Evolutionary conservation across 1,284 basidiomycete species (phyloP).

Genomic region (Boletus sp.): DNA sequence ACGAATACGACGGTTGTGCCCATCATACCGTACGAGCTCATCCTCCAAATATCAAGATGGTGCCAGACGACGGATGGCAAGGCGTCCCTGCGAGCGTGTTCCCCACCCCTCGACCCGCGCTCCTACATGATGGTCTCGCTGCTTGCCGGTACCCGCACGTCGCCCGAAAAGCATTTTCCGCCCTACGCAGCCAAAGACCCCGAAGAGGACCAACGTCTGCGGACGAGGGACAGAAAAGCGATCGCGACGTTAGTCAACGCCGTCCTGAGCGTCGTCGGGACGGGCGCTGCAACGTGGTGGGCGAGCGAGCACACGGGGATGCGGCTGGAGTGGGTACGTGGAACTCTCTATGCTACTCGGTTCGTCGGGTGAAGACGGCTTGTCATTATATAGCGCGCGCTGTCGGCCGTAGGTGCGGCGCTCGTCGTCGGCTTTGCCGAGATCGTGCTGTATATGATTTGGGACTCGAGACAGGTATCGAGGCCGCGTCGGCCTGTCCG

Average conservation of each 20-base stretch:
- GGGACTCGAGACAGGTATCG: slow-evolving; percentile 48
- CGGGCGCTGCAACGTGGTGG: slow-evolving; percentile 68
- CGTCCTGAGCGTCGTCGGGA: slow-evolving; percentile 61
- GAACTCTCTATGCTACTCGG: not conserved
- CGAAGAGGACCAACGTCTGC: slow-evolving; percentile 37
- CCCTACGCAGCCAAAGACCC: slow-evolving; percentile 41
- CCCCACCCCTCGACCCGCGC: slow-evolving; percentile 45
- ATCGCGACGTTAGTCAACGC: slow-evolving; percentile 69
- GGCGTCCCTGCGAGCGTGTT: slow-evolving; percentile 40
- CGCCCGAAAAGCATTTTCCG: slow-evolving; percentile 67
- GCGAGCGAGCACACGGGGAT: slow-evolving; percentile 59
- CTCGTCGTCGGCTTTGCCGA: slow-evolving; percentile 64
- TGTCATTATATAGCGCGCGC: slow-evolving; percentile 50
- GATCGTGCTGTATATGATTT: slow-evolving; percentile 65
- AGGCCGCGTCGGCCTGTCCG: slow-evolving; percentile 20
- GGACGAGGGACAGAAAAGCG: slow-evolving; percentile 54
- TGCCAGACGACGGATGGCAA: slow-evolving; percentile 49
- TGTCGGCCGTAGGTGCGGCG: slow-evolving; percentile 57
- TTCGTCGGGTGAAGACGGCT: slow-evolving; percentile 8
- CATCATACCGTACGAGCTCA: slow-evolving; percentile 57
- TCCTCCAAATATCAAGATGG: slow-evolving; percentile 65
- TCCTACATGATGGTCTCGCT: slow-evolving; percentile 69
- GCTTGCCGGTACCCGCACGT: slow-evolving; percentile 69
- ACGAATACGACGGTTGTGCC: slow-evolving; percentile 26
- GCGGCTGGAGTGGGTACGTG: slow-evolving; percentile 65